Evolutionary conservation across 176 grass and related monocot species (phyloP).

Genomic region (Bolboschoenus planiculmis): DNA sequence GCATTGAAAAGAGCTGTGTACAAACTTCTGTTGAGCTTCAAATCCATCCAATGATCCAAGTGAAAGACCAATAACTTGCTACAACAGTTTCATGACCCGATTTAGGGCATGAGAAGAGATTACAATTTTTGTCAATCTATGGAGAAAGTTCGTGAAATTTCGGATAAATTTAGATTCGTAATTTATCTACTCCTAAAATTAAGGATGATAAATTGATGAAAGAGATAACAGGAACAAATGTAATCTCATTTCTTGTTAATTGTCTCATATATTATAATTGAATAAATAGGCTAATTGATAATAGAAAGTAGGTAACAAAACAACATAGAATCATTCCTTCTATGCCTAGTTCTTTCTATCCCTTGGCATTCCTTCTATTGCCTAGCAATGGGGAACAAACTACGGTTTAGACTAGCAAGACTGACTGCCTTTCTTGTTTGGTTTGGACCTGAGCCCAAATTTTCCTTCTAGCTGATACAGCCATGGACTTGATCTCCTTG

Average conservation of each 20-base stretch:
- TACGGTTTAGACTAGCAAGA: not conserved
- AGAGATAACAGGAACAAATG: not conserved
- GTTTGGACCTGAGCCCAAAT: not conserved
- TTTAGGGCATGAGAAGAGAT: not conserved
- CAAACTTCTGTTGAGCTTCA: not conserved
- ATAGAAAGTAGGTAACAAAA: not conserved
- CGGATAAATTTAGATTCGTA: not conserved
- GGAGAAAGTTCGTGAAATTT: not conserved
- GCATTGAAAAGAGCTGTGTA: not conserved
- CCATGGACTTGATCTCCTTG: not conserved
- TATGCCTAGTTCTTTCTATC: not conserved
- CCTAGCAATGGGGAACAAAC: not conserved
- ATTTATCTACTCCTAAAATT: not conserved
- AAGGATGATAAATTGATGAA: not conserved
- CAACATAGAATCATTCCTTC: not conserved
- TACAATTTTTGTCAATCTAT: not conserved
- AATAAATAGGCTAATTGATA: not conserved
- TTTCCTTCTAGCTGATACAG: not conserved
- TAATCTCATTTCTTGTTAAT: not conserved
- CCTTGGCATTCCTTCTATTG: not conserved
- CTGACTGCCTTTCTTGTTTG: not conserved
- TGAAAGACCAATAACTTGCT: not conserved
- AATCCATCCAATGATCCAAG: not conserved
- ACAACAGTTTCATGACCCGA: not conserved
- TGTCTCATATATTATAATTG: not conserved